phyloP scores from a whole-genome alignment of 176 grass and related monocot genomes.

The Coix lacrymajobi region DNA sequence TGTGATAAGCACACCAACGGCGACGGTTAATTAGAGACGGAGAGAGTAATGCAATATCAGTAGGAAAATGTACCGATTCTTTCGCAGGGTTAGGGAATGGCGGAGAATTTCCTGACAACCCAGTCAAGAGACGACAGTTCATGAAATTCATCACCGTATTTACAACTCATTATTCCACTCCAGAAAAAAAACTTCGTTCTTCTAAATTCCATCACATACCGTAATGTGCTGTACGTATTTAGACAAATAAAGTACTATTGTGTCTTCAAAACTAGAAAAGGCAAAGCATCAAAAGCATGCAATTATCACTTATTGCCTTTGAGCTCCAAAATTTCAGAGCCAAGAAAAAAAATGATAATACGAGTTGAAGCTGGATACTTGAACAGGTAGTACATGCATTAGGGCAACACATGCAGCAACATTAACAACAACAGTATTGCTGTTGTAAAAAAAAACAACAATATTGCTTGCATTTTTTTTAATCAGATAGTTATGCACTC shows the following conservation, averaged over 20 bases:
- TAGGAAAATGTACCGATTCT: background rate
- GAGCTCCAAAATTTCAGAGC: background rate
- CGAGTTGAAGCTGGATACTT: background rate
- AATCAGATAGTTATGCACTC: background rate
- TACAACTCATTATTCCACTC: background rate
- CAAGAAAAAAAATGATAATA: background rate
- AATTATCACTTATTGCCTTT: background rate
- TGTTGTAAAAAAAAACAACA: no score
- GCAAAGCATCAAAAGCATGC: background rate
- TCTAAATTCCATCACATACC: background rate
- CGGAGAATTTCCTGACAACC: no score
- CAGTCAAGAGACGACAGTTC: no score
- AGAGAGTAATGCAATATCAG: background rate
- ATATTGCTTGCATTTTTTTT: background rate
- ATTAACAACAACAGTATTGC: background rate
- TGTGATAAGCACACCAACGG: no score
- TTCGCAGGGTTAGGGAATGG: background rate
- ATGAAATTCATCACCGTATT: background rate
- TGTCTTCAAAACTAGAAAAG: background rate
- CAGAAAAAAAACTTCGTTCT: background rate
- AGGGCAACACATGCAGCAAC: background rate
- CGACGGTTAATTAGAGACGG: no score
- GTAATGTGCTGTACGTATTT: background rate
- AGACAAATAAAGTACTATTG: background rate
- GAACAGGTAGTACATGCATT: background rate